A percentile compares a stretch with the other conserved stretches of the same genome.
These are phyloP conservation scores for Botryosphaeria dothidea DNA, from an alignment of 2,329 filamentous ascomycete genomes.

Conservation along the genomic window DNA sequence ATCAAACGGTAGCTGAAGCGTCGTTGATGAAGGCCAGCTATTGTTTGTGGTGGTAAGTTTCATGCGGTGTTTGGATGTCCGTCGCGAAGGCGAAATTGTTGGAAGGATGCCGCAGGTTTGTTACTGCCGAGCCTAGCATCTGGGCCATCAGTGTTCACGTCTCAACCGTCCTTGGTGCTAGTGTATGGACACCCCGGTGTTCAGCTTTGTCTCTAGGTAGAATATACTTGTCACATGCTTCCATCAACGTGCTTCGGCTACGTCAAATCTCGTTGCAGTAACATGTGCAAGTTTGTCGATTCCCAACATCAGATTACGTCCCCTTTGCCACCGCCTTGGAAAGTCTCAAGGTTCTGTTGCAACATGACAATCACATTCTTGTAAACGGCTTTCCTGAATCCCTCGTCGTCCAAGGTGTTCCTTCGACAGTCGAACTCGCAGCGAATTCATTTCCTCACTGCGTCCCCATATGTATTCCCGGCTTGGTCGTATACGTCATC, in stretches of 20 bases:
- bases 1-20: neutral
- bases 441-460: conserved; percentile 33
- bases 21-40: neutral
- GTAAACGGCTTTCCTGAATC: conserved; percentile 34
- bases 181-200: too few relatives aligned
- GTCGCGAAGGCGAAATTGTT: neutral
- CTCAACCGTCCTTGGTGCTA: too few relatives aligned
- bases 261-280: too few relatives aligned
- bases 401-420: conserved; percentile 28
- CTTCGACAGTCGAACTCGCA: conserved; percentile 32
- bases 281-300: too few relatives aligned
- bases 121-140: neutral
- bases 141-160: neutral
- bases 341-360: conserved; percentile 29
- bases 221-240: too few relatives aligned
- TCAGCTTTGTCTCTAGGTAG: too few relatives aligned
- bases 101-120: neutral
- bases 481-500: conserved; percentile 31
- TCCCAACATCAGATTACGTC: too few relatives aligned
- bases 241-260: too few relatives aligned
- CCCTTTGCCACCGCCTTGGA: neutral
- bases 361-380: conserved; percentile 31
- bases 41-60: neutral
- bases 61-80: neutral
- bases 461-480: conserved; percentile 32